Evolutionary conservation across 192 early-diverging fungal genomes (phyloP).

Genomic region (Backusella circina): DNA sequence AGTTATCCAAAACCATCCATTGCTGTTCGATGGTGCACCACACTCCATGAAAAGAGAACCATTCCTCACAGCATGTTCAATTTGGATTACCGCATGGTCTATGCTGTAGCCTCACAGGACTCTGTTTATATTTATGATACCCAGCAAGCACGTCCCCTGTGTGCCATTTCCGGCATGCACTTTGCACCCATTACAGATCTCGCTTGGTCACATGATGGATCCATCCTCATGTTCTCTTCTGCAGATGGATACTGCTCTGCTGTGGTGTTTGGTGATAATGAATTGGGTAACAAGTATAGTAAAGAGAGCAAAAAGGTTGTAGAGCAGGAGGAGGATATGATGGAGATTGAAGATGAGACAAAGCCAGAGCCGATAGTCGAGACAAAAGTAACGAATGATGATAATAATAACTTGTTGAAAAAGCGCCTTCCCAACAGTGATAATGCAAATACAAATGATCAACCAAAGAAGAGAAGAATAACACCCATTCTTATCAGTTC

Average conservation of each 20-base stretch:
- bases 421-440: neutral
- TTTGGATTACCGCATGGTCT: slow-evolving; percentile 73
- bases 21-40: slow-evolving; percentile 68
- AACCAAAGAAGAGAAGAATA: slow-evolving; percentile 23
- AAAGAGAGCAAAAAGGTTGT: neutral
- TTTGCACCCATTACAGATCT: slow-evolving; percentile 89
- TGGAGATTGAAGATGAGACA: neutral
- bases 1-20: slow-evolving; percentile 77
- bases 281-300: slow-evolving; percentile 48
- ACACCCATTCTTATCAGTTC: slow-evolving; percentile 21
- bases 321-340: neutral
- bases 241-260: slow-evolving; percentile 88
- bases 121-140: slow-evolving; percentile 87
- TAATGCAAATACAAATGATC: neutral
- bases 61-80: slow-evolving; percentile 23
- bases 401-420: neutral
- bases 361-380: neutral
- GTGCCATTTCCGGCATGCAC: slow-evolving; percentile 75
- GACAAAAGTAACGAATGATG: neutral
- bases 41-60: slow-evolving; percentile 46
- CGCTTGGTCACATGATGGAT: slow-evolving; percentile 79
- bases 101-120: slow-evolving; percentile 85
- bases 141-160: slow-evolving; percentile 64
- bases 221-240: slow-evolving; percentile 69
- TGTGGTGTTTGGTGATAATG: slow-evolving; percentile 65